A percentile compares a stretch with the other conserved stretches of the same genome.
phyloP scores from a whole-genome alignment of 1,139 yeast genomes.

The Hanseniaspora gamundiae region DNA sequence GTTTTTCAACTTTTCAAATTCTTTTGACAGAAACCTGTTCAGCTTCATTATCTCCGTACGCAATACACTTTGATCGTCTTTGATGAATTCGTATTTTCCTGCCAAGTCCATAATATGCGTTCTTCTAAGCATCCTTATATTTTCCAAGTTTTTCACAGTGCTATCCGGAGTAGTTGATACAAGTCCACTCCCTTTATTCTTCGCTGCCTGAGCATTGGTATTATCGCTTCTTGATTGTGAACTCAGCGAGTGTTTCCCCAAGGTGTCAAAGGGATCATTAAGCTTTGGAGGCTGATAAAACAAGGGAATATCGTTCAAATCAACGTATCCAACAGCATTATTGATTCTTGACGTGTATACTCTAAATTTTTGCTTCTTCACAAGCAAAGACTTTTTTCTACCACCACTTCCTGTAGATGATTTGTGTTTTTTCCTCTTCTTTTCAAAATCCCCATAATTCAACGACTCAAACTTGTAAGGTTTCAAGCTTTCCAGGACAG shows the following conservation, averaged over 20 bases:
- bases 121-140: constrained; percentile 6
- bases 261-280: background rate
- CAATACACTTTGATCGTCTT: constrained; percentile 16
- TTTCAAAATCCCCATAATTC: background rate
- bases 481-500: constrained; percentile 16
- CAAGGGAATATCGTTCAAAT: constrained; percentile 1
- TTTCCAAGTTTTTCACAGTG: background rate
- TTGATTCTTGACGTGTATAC: background rate
- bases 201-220: background rate
- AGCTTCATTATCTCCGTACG: constrained; percentile 14
- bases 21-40: constrained; percentile 14
- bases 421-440: constrained; percentile 4
- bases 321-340: background rate
- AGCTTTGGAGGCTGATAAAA: constrained; percentile 1
- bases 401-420: background rate
- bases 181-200: no score
- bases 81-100: constrained; percentile 16
- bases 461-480: constrained; percentile 16
- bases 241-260: background rate
- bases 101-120: constrained; percentile 10
- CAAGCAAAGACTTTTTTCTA: background rate
- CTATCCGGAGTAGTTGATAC: no score
- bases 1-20: constrained; percentile 15
- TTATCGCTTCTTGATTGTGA: background rate
- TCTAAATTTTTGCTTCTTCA: background rate